A percentile compares a stretch with the other conserved stretches of the same genome.
Conservation (phyloP, 2,329 filamentous ascomycete genomes). For the Aspergillus japonicus region DNA sequence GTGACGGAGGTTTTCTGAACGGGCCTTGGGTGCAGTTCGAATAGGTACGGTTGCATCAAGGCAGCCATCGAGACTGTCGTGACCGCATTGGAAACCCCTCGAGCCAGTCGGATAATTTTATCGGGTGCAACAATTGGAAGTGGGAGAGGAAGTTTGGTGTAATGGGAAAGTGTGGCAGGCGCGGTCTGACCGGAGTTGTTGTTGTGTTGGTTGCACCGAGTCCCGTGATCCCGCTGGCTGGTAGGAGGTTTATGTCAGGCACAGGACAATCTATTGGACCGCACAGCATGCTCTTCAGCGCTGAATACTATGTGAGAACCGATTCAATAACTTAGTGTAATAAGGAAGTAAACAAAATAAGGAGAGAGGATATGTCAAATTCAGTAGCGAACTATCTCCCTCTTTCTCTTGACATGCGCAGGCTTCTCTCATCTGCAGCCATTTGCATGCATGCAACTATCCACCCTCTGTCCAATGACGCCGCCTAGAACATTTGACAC, state of each 20-base stretch:
- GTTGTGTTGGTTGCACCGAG: not conserved
- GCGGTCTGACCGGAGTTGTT: not conserved
- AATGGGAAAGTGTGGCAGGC: not conserved
- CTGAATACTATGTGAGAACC: not conserved
- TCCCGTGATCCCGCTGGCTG: not conserved
- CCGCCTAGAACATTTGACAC: not conserved
- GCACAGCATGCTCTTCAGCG: not conserved
- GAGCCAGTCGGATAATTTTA: not conserved
- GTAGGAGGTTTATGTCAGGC: not conserved
- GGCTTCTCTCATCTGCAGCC: not conserved
- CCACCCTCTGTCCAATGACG: not conserved
- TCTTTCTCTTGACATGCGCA: not conserved
- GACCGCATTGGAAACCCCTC: not conserved
- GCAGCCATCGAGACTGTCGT: not conserved
- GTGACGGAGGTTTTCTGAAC: constrained; percentile 4
- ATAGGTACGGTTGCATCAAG: constrained; percentile 6
- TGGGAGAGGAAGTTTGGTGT: not conserved
- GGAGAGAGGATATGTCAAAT: not conserved
- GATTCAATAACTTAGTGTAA: not conserved
- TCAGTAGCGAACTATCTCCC: not conserved
- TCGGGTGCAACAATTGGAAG: not conserved
- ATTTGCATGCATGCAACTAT: not conserved
- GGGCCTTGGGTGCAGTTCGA: not conserved
- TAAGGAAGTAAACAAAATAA: not conserved
- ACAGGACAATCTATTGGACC: not conserved